Conservation (phyloP, 75 land plant genomes). For the Selaginella moellendorffii region DNA sequence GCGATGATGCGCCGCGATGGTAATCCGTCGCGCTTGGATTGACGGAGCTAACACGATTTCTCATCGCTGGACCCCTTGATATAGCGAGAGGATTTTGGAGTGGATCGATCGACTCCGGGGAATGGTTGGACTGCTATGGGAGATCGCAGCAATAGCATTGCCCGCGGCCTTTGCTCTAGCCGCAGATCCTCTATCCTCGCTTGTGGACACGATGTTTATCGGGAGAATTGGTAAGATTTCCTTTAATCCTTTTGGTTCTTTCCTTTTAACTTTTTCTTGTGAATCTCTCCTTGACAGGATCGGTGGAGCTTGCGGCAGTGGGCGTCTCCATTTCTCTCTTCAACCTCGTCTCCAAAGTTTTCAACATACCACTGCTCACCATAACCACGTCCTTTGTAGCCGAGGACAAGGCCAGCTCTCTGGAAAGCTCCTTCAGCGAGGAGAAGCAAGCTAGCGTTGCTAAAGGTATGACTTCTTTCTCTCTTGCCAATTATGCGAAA, state of each 20-base stretch:
- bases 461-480: no score
- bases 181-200: conserved; percentile 58
- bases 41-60: no score
- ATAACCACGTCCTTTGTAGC: conserved; percentile 97
- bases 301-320: conserved; percentile 81
- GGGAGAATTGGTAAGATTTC: conserved; percentile 53
- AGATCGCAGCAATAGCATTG: conserved; percentile 46
- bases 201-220: conserved; percentile 75
- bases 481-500: no score
- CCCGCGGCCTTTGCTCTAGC: conserved; percentile 71
- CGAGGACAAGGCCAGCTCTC: conserved; percentile 76
- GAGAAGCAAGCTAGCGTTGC: no score
- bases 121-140: conserved; percentile 48
- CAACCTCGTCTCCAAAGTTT: conserved; percentile 77
- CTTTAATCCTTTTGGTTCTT: no score
- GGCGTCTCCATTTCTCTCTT: conserved; percentile 84
- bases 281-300: conserved; percentile 42
- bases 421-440: no score
- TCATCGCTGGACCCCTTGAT: no score
- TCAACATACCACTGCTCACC: conserved; percentile 82
- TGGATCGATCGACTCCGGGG: no score
- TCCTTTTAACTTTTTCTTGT: no score
- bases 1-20: no score
- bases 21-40: no score
- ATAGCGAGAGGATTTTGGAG: no score